Conservation (phyloP, 768 basidiomycete genomes). For the Rhizopogon salebrosus region DNA sequence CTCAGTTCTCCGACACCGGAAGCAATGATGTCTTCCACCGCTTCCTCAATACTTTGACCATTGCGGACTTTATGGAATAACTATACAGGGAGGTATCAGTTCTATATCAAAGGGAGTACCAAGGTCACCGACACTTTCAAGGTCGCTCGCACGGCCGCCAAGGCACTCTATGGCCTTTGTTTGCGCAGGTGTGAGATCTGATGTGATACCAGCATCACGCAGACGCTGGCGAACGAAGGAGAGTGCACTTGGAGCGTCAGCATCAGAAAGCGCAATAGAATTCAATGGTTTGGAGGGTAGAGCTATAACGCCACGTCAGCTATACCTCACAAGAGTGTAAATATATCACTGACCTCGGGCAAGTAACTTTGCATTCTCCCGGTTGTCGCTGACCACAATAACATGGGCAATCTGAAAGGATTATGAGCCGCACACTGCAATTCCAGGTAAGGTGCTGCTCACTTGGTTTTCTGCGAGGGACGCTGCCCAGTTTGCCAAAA, state of each 20-base stretch:
- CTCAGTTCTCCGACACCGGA: slow-evolving; percentile 78
- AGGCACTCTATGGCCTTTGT: slow-evolving; percentile 60
- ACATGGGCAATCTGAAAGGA: slow-evolving; percentile 80
- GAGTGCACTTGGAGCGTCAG: slow-evolving; percentile 74
- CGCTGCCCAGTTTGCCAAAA: slow-evolving; percentile 83
- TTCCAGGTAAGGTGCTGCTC: background rate
- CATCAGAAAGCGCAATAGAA: slow-evolving; percentile 77
- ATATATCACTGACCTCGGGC: slow-evolving; percentile 54
- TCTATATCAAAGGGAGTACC: background rate
- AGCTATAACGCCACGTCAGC: background rate
- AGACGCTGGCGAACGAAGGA: slow-evolving; percentile 80
- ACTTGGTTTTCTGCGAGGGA: slow-evolving; percentile 78
- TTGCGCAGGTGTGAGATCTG: slow-evolving; percentile 53
- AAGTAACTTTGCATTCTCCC: slow-evolving; percentile 80
- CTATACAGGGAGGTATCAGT: slow-evolving; percentile 30
- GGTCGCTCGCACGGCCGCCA: slow-evolving; percentile 88
- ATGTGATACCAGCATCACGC: slow-evolving; percentile 45
- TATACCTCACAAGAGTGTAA: background rate
- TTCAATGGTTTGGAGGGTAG: slow-evolving; percentile 81
- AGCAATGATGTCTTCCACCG: slow-evolving; percentile 85
- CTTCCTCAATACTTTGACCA: slow-evolving; percentile 67
- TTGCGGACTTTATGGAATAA: slow-evolving; percentile 81
- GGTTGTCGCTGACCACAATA: slow-evolving; percentile 84
- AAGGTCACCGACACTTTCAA: slow-evolving; percentile 61
- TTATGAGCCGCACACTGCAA: background rate